Percentiles rank a stretch among this genome's conserved stretches.
Conservation (phyloP, 495 filamentous ascomycete species). For the Lophiostoma macrostomum region DNA sequence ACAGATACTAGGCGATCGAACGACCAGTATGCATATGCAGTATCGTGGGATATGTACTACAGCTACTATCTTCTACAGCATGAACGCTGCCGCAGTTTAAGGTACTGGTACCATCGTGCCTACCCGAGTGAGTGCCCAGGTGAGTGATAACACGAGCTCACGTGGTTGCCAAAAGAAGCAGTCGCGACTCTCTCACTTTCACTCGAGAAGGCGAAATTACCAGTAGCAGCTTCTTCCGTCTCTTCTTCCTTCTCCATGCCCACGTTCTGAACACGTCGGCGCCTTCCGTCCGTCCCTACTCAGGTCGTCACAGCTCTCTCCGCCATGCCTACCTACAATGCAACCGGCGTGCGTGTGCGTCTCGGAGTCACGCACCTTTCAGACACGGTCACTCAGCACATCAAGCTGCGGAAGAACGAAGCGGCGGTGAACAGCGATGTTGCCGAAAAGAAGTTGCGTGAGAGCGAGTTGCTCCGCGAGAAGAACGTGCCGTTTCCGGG, state of each 20-base stretch:
- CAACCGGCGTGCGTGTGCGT: constrained; percentile 14
- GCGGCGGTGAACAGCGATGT: not conserved
- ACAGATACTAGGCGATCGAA: not conserved
- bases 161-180: not conserved
- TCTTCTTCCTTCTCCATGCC: not conserved
- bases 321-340: constrained; percentile 20
- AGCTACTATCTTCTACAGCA: not conserved
- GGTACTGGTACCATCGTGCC: no score
- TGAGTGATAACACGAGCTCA: no score
- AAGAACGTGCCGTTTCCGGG: constrained; percentile 17
- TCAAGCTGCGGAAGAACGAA: constrained; percentile 4
- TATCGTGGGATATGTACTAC: not conserved
- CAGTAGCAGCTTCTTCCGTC: not conserved
- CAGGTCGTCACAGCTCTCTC: no score
- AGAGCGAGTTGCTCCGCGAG: constrained; percentile 13
- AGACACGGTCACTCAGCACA: constrained; percentile 9
- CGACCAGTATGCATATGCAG: not conserved
- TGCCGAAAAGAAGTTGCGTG: constrained; percentile 3
- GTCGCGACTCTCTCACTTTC: no score
- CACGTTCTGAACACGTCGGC: no score
- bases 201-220: not conserved
- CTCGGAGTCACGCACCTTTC: constrained; percentile 14
- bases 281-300: no score
- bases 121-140: no score
- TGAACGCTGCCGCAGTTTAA: no score